Evolutionary conservation across 2,329 filamentous ascomycete species (phyloP).

Genomic region (Ceratocystiopsis sp.): DNA sequence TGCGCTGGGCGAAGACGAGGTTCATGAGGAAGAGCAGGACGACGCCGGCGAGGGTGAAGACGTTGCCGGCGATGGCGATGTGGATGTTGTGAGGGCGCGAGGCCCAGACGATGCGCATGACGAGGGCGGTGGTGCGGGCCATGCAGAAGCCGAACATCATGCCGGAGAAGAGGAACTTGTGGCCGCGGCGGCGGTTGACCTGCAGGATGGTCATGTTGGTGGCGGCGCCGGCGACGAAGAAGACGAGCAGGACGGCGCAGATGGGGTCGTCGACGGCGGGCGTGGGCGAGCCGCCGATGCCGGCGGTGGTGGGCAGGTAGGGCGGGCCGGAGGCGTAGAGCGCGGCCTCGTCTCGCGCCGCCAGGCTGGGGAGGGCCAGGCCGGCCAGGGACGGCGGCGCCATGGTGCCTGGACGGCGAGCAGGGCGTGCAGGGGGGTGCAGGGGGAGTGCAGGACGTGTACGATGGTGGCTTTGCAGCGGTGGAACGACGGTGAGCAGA

Average conservation of each 20-base stretch:
- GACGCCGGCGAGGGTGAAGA: constrained; percentile 59
- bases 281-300: constrained; percentile 40
- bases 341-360: no score
- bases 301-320: constrained; percentile 26
- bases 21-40: constrained; percentile 64
- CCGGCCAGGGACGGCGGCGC: no score
- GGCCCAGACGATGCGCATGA: constrained; percentile 36
- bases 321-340: constrained; percentile 15
- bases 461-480: no score
- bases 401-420: no score
- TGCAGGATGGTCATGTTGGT: constrained; percentile 42
- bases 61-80: constrained; percentile 40
- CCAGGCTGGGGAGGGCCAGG: no score
- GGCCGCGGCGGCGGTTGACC: constrained; percentile 29
- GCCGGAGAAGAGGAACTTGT: constrained; percentile 43
- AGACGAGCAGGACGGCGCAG: constrained; percentile 40
- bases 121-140: constrained; percentile 33
- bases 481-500: no score
- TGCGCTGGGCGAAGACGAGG: constrained; percentile 57
- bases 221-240: constrained; percentile 37
- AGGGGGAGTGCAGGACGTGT: no score
- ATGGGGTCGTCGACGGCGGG: constrained; percentile 45
- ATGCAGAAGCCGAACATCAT: constrained; percentile 42
- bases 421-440: no score
- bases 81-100: constrained; percentile 20